Percentiles rank a stretch among this genome's conserved stretches.
phyloP scores from a whole-genome alignment of 2,329 filamentous ascomycete species.

The Clonostachys chloroleuca region DNA sequence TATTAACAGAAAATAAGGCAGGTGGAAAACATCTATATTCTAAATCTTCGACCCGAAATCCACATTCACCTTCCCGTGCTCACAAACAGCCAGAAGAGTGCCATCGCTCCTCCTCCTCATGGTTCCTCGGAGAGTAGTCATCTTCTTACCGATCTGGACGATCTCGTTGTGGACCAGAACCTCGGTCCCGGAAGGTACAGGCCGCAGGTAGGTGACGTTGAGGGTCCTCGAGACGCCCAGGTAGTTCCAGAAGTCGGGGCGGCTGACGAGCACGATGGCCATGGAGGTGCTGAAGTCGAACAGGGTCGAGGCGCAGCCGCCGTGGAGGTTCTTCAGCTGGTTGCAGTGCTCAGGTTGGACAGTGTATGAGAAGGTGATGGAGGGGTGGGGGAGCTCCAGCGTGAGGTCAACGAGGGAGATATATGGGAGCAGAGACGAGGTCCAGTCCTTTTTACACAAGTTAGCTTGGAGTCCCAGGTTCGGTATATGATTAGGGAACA shows the following conservation, averaged over 20 bases:
- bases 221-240: constrained; percentile 64
- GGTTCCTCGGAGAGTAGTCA: constrained; percentile 48
- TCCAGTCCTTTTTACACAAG: constrained; percentile 33
- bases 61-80: constrained; percentile 62
- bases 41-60: constrained; percentile 34
- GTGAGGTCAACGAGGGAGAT: constrained; percentile 32
- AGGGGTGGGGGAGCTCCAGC: constrained; percentile 24
- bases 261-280: constrained; percentile 49
- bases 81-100: constrained; percentile 49
- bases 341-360: constrained; percentile 49
- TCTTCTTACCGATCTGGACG: constrained; percentile 49
- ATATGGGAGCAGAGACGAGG: constrained; percentile 31
- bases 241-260: constrained; percentile 55
- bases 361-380: constrained; percentile 39
- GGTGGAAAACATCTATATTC: too few relatives aligned
- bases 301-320: constrained; percentile 60
- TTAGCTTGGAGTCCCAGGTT: too few relatives aligned
- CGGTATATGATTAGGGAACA: too few relatives aligned
- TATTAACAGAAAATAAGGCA: too few relatives aligned
- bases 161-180: constrained; percentile 53
- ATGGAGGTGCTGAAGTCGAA: constrained; percentile 64
- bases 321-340: constrained; percentile 50
- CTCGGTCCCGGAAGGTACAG: constrained; percentile 45
- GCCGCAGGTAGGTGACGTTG: constrained; percentile 63
- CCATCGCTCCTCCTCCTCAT: constrained; percentile 51